Evolutionary conservation across 2,329 filamentous ascomycete genomes (phyloP), one percentile per base, ranked within the genome.

Genomic region (Daldinia sp.): DNA sequence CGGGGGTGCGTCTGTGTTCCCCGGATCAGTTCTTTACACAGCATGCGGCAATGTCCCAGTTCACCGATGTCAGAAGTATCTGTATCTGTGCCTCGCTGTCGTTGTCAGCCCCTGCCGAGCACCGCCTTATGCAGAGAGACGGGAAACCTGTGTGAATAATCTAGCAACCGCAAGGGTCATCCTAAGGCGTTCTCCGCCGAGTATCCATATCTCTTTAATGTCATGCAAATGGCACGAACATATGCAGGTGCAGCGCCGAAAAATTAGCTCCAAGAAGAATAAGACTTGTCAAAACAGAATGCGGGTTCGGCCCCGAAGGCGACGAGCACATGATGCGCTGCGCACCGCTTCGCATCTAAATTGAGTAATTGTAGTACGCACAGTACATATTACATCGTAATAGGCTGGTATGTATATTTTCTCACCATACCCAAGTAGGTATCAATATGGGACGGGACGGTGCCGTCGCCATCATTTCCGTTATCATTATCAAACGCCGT

Each of bases 311-410:
- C 58, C 30, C 60, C 61, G 69, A 70, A 58, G 26, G 42, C 48
- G 42, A 69, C 46, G 63, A 61, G 61, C 55, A 63, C 41, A 44
- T 64, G 28, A 58, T 39, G 53, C 54, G 60, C 59, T 68, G 60
- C 64, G 59, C 64, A 65, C 57, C 61, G 59, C 64, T 58, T 51
- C 54, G 46, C 62, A 39, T 65, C 64, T 54, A 39, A 63, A 60
- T 60, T 55, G 33, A 66, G 63, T 63, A 69, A 69, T 57, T 60
- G 60, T 54, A 53, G 57, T 63, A 62, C 53, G n/a, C 23, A 28
- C 35, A 37, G 53, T 56, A 56, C 7, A 37, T 42, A 42, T 26
- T 7, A n/a, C 35, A 63, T 44, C 28, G 62, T 65, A 50, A 18
- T 51, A 18, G 15, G 7, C 26, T 13, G 23, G 4, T 28, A 30